Base-by-base conservation (phyloP, 345 rosid genomes). In the Lumnitzera racemosa region DNA sequence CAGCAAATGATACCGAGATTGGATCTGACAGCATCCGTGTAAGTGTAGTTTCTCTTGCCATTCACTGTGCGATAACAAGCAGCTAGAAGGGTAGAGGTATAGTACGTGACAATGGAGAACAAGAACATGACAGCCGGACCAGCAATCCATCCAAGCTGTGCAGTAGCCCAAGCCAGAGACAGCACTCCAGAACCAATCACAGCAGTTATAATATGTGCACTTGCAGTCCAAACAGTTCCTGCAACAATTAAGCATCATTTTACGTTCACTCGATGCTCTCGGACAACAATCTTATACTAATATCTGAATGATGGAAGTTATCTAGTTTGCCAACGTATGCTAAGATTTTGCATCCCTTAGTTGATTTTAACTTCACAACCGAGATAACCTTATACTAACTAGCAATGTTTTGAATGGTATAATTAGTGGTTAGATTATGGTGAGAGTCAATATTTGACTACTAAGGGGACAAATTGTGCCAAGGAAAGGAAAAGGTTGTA, bases 201-300 rank as follows among this genome's bases (percentile, higher is more conserved):
- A 11, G 57, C 57, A 15, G 57, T 54, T 54, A 54, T 54, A 13
- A 54, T 54, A 31, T 54, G 57, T 10, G 57, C 57, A 15, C 57
- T 54, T 15, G 57, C 57, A 31, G 57, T 54, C 57, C 57, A 54
- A 13, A 54, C 57, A 25, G 57, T 54, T 23, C 57, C 57, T 54
- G 24, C 15, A 53, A 24, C 13, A 12, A 13, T 24, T 24, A 51
- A 9, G 4, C 5, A 7, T 11, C 29, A 12, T 48, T 24, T 2
- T 5, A 23, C 46, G 1, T 51, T 27, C 16, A 64, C 4, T 36
- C 4, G 43, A 36, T 36, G 43, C 43, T 36, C 10, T 5, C 5
- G 10, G 43, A 36, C 43, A 36, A 36, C 7, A 36, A 36, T 36
- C 43, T 36, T 36, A 9, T 27, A 27, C 31, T 27, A 27, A 27